These are phyloP conservation scores for Botrytis squamosa DNA, from an alignment of 2,329 filamentous ascomycete species.

Conservation along the genomic window DNA sequence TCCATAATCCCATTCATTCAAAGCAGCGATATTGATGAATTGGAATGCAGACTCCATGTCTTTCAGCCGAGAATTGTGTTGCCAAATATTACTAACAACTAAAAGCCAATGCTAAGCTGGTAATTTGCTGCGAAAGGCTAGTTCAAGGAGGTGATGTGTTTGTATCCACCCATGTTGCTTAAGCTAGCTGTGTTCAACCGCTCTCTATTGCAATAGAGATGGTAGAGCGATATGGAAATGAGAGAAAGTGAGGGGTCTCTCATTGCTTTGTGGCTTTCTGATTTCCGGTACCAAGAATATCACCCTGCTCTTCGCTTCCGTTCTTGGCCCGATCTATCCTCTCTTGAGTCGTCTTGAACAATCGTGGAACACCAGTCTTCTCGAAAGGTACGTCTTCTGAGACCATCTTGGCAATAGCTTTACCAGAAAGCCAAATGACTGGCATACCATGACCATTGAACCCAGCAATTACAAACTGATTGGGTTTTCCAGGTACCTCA, in stretches of 20 bases:
- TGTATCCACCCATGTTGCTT: background rate
- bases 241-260: background rate
- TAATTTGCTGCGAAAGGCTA: background rate
- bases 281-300: constrained; percentile 11
- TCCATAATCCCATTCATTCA: background rate
- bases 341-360: constrained; percentile 37
- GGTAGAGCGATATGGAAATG: too few relatives aligned
- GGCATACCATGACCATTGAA: constrained; percentile 24
- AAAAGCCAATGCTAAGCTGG: background rate
- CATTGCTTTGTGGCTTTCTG: constrained; percentile 11
- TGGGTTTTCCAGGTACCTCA: background rate
- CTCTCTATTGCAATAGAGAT: background rate
- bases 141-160: background rate
- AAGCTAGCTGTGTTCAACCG: background rate
- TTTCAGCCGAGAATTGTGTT: too few relatives aligned
- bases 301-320: constrained; percentile 11
- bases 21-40: background rate
- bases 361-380: constrained; percentile 41
- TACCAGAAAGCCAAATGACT: constrained; percentile 41
- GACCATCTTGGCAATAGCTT: constrained; percentile 46
- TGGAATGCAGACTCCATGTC: too few relatives aligned
- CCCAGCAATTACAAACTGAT: constrained; percentile 18
- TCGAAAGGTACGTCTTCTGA: constrained; percentile 36
- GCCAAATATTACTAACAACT: background rate
- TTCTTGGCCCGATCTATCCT: constrained; percentile 16